Conservation (phyloP, 2,329 filamentous ascomycete species). For the Aspergillus neoniger region DNA sequence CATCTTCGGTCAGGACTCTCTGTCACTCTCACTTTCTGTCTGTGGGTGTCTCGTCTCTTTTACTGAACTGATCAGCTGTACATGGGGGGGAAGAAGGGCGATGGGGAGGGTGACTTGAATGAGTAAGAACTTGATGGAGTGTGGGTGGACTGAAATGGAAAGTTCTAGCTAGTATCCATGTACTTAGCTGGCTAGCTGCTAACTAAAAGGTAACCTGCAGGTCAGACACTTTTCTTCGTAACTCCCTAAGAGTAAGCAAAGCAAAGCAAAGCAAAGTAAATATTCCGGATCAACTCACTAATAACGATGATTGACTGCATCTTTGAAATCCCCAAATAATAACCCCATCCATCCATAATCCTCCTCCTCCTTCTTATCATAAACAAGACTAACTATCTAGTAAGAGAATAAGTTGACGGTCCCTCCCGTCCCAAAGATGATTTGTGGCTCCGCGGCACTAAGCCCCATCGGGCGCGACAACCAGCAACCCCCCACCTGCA, state of each 20-base stretch:
- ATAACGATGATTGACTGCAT: no score
- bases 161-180: no score
- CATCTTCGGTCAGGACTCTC: not conserved
- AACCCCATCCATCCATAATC: no score
- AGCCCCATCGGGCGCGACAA: not conserved
- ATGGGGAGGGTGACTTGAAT: no score
- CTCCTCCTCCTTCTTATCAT: no score
- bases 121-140: no score
- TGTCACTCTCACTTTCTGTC: not conserved
- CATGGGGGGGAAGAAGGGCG: no score
- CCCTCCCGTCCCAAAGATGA: not conserved
- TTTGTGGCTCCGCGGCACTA: not conserved
- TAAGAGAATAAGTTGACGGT: not conserved
- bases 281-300: not conserved
- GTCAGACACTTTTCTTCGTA: not conserved
- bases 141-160: no score
- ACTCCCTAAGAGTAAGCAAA: not conserved
- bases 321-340: no score
- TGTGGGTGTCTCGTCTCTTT: no score
- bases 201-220: not conserved
- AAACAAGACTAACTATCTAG: not conserved
- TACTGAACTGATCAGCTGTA: conserved; percentile 2
- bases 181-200: no score
- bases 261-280: not conserved
- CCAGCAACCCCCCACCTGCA: conserved; percentile 12